A percentile compares a stretch with the other conserved stretches of the same genome.
These are phyloP conservation scores for Xerocomus minutiporus DNA, from an alignment of 1,284 basidiomycete species.

Conservation along the genomic window DNA sequence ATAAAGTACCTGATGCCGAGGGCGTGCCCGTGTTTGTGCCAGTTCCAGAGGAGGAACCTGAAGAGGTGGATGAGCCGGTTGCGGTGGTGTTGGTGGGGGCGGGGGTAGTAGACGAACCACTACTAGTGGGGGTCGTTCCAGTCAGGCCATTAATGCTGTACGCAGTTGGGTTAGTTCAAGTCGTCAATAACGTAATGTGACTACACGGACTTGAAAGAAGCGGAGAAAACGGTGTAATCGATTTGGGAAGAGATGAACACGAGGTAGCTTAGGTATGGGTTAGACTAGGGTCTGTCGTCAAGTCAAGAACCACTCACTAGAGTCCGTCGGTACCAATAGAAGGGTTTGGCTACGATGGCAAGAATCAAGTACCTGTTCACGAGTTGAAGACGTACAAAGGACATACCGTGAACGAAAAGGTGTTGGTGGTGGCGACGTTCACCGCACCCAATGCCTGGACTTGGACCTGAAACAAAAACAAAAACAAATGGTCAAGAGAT, in stretches of 20 bases:
- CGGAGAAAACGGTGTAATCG: conserved; percentile 46
- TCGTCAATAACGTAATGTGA: background rate
- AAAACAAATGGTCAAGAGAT: conserved; percentile 15
- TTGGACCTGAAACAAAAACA: conserved; percentile 23
- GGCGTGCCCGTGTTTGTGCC: background rate
- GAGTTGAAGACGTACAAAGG: background rate
- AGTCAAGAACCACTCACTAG: conserved; percentile 20
- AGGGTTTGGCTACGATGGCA: conserved; percentile 15
- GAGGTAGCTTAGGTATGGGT: conserved; percentile 40
- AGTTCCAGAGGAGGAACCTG: conserved; percentile 19
- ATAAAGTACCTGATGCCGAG: conserved; percentile 16
- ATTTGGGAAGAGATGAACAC: conserved; percentile 47
- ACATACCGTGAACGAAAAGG: conserved; percentile 38
- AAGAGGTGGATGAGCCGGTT: conserved; percentile 42
- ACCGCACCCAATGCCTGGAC: conserved; percentile 17
- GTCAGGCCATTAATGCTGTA: conserved; percentile 53
- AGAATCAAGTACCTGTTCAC: background rate
- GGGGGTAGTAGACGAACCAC: conserved; percentile 37
- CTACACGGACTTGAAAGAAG: conserved; percentile 47
- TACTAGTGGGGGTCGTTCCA: conserved; percentile 34
- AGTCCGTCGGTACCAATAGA: conserved; percentile 15
- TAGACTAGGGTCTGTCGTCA: conserved; percentile 1
- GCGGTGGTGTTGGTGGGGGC: conserved; percentile 38
- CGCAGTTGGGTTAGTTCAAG: conserved; percentile 7
- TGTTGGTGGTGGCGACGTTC: conserved; percentile 33